Base-by-base conservation (phyloP, 2,329 filamentous ascomycete genomes). In the Geosmithia putterillii region DNA sequence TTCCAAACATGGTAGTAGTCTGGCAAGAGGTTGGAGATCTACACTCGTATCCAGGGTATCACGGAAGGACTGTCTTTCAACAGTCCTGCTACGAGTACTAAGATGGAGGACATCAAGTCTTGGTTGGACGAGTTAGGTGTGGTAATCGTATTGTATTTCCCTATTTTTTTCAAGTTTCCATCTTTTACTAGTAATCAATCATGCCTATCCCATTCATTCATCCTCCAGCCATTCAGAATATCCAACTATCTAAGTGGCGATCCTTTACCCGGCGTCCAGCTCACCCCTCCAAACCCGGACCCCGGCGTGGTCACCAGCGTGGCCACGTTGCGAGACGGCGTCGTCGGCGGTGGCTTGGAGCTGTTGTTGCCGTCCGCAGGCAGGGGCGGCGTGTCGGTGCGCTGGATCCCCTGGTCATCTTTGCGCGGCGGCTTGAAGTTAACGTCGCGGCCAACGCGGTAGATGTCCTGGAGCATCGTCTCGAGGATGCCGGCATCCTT, bases 381-480 rank as follows among this genome's bases (percentile, higher is more conserved):
- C 10, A 72, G 58, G 4, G 76, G 73, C 3, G 74, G 74, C 3
- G 73, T 78, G 41, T 75, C 71, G n/a, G 65, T 67, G 43, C 73
- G 65, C 43, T 65, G 60, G 7, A 66, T 55, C 9, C 64, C 59
- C 45, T 58, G 52, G 18, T 64, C 70, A 41, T 70, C 70, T 49
- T 63, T 67, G 47, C 67, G 64, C 32, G 67, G 69, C 38, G 70
- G 67, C 49, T 72, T 71, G 48, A 71, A 74, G 52, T 71, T 70
- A 43, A 65, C 63, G 15, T 71, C 65, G 25, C 65, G 57, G 8
- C 67, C 67, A 1, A 59, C 64, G 22, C 66, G 63, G 62, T 95
- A 95, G 7, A 96, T 86, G 53, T 94, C 87, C 56, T 88, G 80
- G 40, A 96, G 72, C 68, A 92, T 92, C 32, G 78, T 70, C 53